Base-by-base conservation (phyloP, 2,329 filamentous ascomycete genomes). In the Ceratocystis alfenasii region DNA sequence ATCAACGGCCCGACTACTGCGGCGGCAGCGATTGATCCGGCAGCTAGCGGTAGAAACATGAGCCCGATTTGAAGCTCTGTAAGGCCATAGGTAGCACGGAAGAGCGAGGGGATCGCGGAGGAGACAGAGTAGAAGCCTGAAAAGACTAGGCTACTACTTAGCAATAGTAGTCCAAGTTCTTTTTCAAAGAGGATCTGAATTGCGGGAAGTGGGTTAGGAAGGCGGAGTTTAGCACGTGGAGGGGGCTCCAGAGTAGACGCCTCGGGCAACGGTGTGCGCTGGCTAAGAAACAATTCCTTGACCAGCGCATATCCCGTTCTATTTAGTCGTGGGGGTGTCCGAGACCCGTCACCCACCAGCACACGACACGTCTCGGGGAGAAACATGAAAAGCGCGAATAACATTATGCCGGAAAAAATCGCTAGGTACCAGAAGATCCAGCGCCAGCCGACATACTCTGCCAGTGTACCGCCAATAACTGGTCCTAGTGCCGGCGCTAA, bases 351-450 rank as follows among this genome's bases (percentile, higher is more conserved):
- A 6, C 77, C 82, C 0, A 85, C 83, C 15, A 78, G 74, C 12
- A 70, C 70, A 2, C 76, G 73, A 67, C 78, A 78, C 0, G 80
- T 83, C 67, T 83, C 80, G 0, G 84, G 85, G 25, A 86, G 75
- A 50, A 85, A 78, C 0, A 80, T 33, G 1, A 78, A 53, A 5
- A 83, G 71, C 0, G 80, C 68, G 0, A 79, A 63, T 2, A 81
- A 69, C 28, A 79, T 74, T 0, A 77, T 74, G 0, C 72, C 73
- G 0, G 73, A 69, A 0, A 76, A 69, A 7, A 86, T 84, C 10
- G 78, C 74, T 12, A 87, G 72, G 65, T 85, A 84, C 83, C 83
- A 86, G 70, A 87, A 87, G 33, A 86, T 82, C 41, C 78, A 75
- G 41, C 79, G 75, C 84, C 84, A 87, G 0, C 82, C 82, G 0